These are phyloP conservation scores for Colletotrichum falcatum DNA, from an alignment of 2,329 filamentous ascomycete genomes.

Conservation along the genomic window DNA sequence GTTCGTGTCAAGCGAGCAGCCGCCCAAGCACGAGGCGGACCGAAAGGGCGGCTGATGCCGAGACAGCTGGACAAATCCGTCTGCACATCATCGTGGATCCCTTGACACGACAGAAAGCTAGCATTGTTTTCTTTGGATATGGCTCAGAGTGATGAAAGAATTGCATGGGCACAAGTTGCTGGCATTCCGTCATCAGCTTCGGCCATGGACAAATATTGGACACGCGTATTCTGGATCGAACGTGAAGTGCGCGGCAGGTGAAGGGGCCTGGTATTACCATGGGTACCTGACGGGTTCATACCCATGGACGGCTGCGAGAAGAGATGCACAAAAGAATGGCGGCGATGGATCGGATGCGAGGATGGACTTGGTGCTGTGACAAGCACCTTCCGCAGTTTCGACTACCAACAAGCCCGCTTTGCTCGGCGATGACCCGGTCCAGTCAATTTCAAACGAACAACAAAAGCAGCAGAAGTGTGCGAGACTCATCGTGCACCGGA, in stretches of 20 bases:
- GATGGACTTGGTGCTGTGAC: slow-evolving; percentile 25
- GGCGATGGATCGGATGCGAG: slow-evolving; percentile 6
- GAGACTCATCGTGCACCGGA: slow-evolving; percentile 3
- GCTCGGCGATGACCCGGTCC: neutral
- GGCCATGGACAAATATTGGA: slow-evolving; percentile 31
- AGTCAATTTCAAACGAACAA: neutral
- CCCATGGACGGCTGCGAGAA: neutral
- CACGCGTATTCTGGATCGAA: slow-evolving; percentile 36
- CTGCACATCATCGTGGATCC: no score
- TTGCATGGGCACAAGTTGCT: neutral
- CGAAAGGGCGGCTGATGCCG: slow-evolving; percentile 70
- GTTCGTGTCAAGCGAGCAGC: slow-evolving; percentile 59
- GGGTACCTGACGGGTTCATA: neutral
- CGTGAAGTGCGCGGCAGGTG: neutral
- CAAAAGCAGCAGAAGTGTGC: slow-evolving; percentile 6
- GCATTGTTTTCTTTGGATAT: slow-evolving; percentile 36
- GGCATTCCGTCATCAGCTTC: slow-evolving; percentile 4
- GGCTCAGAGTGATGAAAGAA: slow-evolving; percentile 5
- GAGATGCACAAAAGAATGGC: neutral
- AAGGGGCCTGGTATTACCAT: neutral
- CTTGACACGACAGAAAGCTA: slow-evolving; percentile 19
- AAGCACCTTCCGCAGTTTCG: slow-evolving; percentile 17
- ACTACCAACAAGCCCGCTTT: slow-evolving; percentile 1
- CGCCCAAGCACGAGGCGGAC: slow-evolving; percentile 69
- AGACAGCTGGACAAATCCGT: neutral